Evolutionary conservation across 768 basidiomycete genomes (phyloP).

Genomic region (Lyophyllum decastes): DNA sequence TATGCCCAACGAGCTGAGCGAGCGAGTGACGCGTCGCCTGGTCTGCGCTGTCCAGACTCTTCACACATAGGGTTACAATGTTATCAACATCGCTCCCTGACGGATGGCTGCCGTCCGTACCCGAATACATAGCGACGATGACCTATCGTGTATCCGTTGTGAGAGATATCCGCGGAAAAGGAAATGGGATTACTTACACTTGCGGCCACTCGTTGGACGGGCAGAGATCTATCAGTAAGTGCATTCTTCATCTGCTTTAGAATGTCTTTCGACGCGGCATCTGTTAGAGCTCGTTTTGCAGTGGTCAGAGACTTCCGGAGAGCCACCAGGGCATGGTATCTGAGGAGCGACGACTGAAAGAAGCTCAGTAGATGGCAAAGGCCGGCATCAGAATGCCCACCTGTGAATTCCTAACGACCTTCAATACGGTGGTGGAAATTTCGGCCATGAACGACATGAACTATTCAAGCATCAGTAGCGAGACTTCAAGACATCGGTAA

Average conservation of each 20-base stretch:
- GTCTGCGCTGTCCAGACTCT: conserved; percentile 80
- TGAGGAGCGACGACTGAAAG: conserved; percentile 72
- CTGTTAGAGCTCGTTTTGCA: conserved; percentile 83
- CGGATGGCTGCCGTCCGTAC: conserved; percentile 52
- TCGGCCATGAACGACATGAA: conserved; percentile 97
- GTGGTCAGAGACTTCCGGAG: conserved; percentile 79
- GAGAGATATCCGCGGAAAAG: neutral
- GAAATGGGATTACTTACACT: conserved; percentile 49
- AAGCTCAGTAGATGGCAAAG: conserved; percentile 1
- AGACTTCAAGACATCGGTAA: neutral
- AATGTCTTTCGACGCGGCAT: conserved; percentile 76
- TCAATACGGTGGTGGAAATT: conserved; percentile 65
- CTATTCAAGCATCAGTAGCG: conserved; percentile 37
- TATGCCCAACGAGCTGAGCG: conserved; percentile 77
- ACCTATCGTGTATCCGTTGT: conserved; percentile 34
- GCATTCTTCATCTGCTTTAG: conserved; percentile 78
- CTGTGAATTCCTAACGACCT: conserved; percentile 69
- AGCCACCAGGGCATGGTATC: conserved; percentile 77
- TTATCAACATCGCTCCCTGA: conserved; percentile 75
- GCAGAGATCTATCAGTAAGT: conserved; percentile 78
- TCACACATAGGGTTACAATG: conserved; percentile 65
- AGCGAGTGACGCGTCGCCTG: conserved; percentile 81
- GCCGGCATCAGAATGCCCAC: conserved; percentile 47
- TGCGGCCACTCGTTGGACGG: conserved; percentile 83
- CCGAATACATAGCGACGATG: conserved; percentile 55